Percentiles rank a stretch among this genome's conserved stretches.
These are phyloP conservation scores for Dactylonectria macrodidyma DNA, from an alignment of 2,329 filamentous ascomycete genomes.

Conservation along the genomic window DNA sequence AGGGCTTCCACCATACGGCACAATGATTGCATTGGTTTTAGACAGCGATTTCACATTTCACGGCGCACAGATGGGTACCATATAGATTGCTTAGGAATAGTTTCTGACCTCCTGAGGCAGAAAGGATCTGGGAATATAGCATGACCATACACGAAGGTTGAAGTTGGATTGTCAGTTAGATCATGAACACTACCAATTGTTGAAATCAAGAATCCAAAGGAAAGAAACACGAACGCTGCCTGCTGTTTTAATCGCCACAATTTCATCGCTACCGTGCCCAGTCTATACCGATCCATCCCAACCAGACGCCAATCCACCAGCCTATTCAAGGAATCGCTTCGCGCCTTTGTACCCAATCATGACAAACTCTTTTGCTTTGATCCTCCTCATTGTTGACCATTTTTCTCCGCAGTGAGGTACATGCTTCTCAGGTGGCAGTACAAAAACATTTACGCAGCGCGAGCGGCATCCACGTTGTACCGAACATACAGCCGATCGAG, in stretches of 20 bases:
- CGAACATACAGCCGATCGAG: constrained; percentile 86
- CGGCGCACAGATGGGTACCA: neutral
- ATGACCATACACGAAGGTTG: constrained; percentile 4
- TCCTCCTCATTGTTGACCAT: neutral
- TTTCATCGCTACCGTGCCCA: constrained; percentile 25
- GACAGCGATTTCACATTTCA: constrained; percentile 2
- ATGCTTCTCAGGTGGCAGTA: neutral
- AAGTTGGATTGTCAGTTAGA: constrained; percentile 21
- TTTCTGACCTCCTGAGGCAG: neutral
- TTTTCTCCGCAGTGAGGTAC: neutral
- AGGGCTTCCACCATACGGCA: constrained; percentile 32
- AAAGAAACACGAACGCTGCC: constrained; percentile 11
- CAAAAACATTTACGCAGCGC: constrained; percentile 9
- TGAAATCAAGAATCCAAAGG: constrained; percentile 10
- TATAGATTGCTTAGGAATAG: neutral
- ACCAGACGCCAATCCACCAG: constrained; percentile 26
- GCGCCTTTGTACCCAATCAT: constrained; percentile 1
- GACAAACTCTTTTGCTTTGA: neutral
- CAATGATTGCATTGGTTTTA: constrained; percentile 1
- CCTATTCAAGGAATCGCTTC: constrained; percentile 10
- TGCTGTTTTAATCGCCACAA: constrained; percentile 16
- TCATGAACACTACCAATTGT: constrained; percentile 19
- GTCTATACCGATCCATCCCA: constrained; percentile 23
- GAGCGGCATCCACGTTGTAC: constrained; percentile 64
- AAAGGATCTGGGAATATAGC: neutral